phyloP scores from a whole-genome alignment of 371 early-diverging fungal species.

The Zychaea mexicana region DNA sequence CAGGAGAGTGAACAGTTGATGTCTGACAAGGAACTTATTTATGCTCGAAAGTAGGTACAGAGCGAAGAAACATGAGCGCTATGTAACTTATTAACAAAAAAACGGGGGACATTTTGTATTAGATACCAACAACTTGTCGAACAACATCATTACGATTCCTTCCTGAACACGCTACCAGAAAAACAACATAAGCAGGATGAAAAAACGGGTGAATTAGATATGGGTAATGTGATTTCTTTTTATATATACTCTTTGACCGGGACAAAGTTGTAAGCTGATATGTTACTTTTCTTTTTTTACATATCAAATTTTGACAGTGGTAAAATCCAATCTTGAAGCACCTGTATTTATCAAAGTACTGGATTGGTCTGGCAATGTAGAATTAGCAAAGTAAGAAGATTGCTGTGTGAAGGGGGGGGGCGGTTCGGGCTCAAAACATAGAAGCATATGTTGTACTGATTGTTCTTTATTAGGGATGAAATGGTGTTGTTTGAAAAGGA shows the following conservation, averaged over 20 bases:
- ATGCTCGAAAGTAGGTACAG: conserved; percentile 58
- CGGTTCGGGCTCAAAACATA: neutral
- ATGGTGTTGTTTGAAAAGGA: conserved; percentile 17
- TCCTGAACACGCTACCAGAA: conserved; percentile 52
- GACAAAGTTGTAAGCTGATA: neutral
- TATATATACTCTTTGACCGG: neutral
- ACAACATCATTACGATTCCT: conserved; percentile 53
- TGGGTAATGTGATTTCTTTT: conserved; percentile 24
- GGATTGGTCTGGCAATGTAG: conserved; percentile 61
- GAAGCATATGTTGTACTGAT: neutral
- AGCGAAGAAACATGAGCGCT: too few relatives aligned
- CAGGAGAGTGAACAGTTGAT: conserved; percentile 31
- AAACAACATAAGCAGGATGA: conserved; percentile 65
- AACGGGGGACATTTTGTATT: neutral
- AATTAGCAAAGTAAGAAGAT: conserved; percentile 26
- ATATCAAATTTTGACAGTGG: conserved; percentile 57
- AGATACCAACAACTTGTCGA: conserved; percentile 46
- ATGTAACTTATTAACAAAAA: neutral
- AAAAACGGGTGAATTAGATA: conserved; percentile 24
- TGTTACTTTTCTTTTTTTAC: neutral
- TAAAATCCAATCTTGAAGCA: conserved; percentile 66
- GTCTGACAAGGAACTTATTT: conserved; percentile 49
- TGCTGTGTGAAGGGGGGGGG: neutral
- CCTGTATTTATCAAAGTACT: conserved; percentile 74
- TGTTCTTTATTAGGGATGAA: conserved; percentile 8